Conservation (phyloP, 2,329 filamentous ascomycete genomes). For the Colletotrichum godetiae region DNA sequence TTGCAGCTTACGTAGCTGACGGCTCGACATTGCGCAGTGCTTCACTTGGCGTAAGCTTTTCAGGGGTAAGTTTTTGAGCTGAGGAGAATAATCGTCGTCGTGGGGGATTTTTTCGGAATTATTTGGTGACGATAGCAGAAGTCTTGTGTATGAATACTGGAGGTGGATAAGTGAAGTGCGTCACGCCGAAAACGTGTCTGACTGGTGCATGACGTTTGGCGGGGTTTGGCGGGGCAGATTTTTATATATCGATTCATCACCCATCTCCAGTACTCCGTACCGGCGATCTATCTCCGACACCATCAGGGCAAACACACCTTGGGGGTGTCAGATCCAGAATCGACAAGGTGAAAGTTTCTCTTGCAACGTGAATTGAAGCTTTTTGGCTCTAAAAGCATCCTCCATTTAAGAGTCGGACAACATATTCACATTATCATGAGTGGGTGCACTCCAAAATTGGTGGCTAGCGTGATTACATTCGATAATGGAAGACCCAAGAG, state of each 20-base stretch:
- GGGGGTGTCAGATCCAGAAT: too few relatives aligned
- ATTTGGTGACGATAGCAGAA: not conserved
- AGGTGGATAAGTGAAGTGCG: slow-evolving; percentile 9
- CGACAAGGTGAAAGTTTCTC: too few relatives aligned
- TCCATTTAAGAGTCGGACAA: not conserved
- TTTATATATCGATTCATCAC: not conserved
- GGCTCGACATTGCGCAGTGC: slow-evolving; percentile 57
- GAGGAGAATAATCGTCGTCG: not conserved
- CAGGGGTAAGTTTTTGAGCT: not conserved
- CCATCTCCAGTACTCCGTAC: not conserved
- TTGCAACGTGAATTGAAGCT: not conserved
- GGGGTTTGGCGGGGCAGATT: slow-evolving; percentile 34
- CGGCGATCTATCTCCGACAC: too few relatives aligned
- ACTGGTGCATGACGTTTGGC: slow-evolving; percentile 38
- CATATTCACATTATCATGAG: not conserved
- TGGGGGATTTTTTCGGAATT: not conserved
- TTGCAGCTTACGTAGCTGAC: slow-evolving; percentile 64
- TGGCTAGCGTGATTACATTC: slow-evolving; percentile 1
- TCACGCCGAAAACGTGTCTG: slow-evolving; percentile 28
- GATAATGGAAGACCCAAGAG: not conserved
- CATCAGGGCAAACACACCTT: too few relatives aligned
- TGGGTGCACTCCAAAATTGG: not conserved
- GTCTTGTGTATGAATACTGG: not conserved
- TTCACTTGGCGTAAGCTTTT: not conserved
- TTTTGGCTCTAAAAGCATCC: not conserved